phyloP scores from a whole-genome alignment of 1,284 basidiomycete species.

The Leucoagaricus sp. region DNA sequence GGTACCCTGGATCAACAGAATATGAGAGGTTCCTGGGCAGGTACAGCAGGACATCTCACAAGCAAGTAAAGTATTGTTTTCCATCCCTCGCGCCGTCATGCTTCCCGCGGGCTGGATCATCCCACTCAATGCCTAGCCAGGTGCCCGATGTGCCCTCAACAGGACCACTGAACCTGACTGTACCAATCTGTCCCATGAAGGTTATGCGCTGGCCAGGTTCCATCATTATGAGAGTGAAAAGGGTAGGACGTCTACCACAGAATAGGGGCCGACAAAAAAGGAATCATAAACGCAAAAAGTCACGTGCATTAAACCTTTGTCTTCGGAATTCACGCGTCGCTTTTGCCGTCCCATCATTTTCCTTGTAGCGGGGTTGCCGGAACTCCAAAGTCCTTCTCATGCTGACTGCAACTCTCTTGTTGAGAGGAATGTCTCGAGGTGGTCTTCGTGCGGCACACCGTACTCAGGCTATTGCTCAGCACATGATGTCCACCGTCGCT shows the following conservation, averaged over 20 bases:
- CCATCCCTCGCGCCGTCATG: constrained; percentile 85
- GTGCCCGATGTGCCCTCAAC: constrained; percentile 66
- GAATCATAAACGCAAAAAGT: too few relatives aligned
- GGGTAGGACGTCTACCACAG: constrained; percentile 3
- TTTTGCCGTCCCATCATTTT: constrained; percentile 6
- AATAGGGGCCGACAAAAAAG: neutral
- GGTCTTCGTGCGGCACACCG: constrained; percentile 44
- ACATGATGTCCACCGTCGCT: constrained; percentile 56
- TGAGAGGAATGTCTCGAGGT: constrained; percentile 48
- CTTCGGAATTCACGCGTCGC: constrained; percentile 6
- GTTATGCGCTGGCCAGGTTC: constrained; percentile 50
- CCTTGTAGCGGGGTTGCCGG: constrained; percentile 7
- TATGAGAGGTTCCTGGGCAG: constrained; percentile 11
- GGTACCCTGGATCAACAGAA: constrained; percentile 28
- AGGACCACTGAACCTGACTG: constrained; percentile 70
- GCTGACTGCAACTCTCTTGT: constrained; percentile 12
- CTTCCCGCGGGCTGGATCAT: constrained; percentile 81
- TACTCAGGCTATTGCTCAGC: constrained; percentile 56
- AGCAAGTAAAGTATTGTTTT: constrained; percentile 76
- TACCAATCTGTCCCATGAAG: constrained; percentile 56
- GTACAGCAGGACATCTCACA: constrained; percentile 47
- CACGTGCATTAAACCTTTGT: neutral
- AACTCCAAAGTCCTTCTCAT: constrained; percentile 14
- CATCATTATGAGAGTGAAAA: constrained; percentile 15
- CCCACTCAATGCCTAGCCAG: constrained; percentile 98